Evolutionary conservation across 768 basidiomycete genomes (phyloP).

Genomic region (Pleurotus djamor): DNA sequence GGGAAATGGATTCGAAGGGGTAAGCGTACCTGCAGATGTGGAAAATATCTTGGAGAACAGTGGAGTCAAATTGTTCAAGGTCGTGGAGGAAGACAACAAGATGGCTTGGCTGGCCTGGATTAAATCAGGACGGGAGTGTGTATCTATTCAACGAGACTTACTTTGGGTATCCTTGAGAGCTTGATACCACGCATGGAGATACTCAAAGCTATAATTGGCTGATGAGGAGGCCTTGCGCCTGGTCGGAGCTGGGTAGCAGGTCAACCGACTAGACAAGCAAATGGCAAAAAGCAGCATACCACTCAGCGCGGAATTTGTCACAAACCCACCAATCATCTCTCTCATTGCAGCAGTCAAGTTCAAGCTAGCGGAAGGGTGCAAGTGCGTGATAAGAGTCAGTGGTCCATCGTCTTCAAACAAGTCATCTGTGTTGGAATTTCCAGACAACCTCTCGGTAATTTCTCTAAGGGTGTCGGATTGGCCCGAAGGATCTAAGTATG

Average conservation of each 20-base stretch:
- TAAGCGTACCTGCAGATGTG: slow-evolving; percentile 62
- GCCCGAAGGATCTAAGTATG: slow-evolving; percentile 35
- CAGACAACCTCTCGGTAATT: slow-evolving; percentile 33
- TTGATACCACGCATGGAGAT: slow-evolving; percentile 60
- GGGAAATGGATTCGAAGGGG: background rate
- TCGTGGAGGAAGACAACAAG: slow-evolving; percentile 68
- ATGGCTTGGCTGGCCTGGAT: slow-evolving; percentile 20
- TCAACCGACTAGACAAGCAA: background rate
- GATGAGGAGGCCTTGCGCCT: slow-evolving; percentile 52
- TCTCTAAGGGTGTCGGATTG: slow-evolving; percentile 46
- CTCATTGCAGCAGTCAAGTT: slow-evolving; percentile 55
- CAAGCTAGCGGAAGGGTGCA: slow-evolving; percentile 57
- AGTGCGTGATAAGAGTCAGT: slow-evolving; percentile 34
- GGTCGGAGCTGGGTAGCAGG: slow-evolving; percentile 21
- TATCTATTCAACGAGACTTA: too few species aligned
- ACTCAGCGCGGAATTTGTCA: slow-evolving; percentile 31
- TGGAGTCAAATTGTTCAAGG: slow-evolving; percentile 69
- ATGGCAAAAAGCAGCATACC: background rate
- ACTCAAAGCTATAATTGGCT: slow-evolving; percentile 59
- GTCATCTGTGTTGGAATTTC: slow-evolving; percentile 11
- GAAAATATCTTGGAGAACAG: slow-evolving; percentile 65
- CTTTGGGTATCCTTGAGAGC: slow-evolving; percentile 35
- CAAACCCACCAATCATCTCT: slow-evolving; percentile 49
- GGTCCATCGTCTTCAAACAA: slow-evolving; percentile 4
- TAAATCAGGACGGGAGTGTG: too few species aligned